phyloP scores from a whole-genome alignment of 345 rosid species.

The Nephelium lappaceum region DNA sequence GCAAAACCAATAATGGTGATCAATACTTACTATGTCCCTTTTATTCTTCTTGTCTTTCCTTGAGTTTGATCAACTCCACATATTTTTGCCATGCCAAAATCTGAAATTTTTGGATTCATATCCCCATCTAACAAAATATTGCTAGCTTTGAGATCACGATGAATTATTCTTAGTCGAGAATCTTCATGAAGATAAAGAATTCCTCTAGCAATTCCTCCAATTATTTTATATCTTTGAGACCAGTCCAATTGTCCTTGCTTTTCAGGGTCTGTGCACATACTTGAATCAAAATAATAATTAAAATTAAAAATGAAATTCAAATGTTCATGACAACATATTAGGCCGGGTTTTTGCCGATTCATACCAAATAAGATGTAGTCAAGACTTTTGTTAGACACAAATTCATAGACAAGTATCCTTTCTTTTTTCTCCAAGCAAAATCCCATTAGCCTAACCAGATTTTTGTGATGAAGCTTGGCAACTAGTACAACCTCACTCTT shows the following conservation, averaged over 20 bases:
- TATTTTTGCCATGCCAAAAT: not conserved
- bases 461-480: constrained; percentile 53
- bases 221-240: constrained; percentile 46
- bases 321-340: not conserved
- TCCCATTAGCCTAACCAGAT: constrained; percentile 49
- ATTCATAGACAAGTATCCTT: constrained; percentile 57
- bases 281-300: not conserved
- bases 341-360: not conserved
- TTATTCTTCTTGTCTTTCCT: no score
- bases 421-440: constrained; percentile 51
- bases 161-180: no score
- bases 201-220: constrained; percentile 23
- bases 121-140: no score
- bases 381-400: constrained; percentile 51
- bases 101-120: not conserved
- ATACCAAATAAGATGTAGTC: constrained; percentile 40
- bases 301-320: no score
- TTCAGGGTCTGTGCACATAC: constrained; percentile 27
- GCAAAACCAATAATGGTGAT: no score
- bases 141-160: no score
- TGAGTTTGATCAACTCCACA: no score
- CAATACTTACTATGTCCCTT: no score
- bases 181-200: no score
- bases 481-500: constrained; percentile 50
- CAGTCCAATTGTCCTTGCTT: constrained; percentile 45